A percentile compares a stretch with the other conserved stretches of the same genome.
phyloP scores from a whole-genome alignment of 164 flowering plant species.

The Magnolia changhungtana region DNA sequence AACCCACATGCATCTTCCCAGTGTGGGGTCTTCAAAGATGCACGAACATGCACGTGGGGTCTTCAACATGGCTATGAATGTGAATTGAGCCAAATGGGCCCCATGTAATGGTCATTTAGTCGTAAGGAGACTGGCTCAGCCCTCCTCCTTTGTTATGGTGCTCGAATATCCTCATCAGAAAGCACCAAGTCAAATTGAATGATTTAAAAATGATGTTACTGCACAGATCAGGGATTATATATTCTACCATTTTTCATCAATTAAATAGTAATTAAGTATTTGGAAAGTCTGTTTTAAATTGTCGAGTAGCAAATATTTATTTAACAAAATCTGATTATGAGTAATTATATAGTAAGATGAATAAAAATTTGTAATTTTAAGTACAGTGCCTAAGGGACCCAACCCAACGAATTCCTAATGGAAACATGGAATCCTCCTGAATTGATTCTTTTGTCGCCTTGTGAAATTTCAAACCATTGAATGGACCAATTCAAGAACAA shows the following conservation, averaged over 20 bases:
- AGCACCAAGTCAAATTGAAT: not conserved
- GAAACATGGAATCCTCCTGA: not conserved
- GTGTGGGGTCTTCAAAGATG: no score
- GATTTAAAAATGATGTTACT: not conserved
- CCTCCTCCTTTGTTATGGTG: no score
- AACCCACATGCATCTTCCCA: no score
- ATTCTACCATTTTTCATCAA: not conserved
- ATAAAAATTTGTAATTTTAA: not conserved
- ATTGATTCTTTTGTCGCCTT: not conserved
- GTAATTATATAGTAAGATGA: not conserved
- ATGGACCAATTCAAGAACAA: no score
- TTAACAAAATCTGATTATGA: not conserved
- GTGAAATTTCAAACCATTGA: no score
- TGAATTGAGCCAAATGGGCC: no score
- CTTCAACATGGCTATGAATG: no score
- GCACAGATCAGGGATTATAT: not conserved
- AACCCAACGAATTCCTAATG: not conserved
- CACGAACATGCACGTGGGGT: no score
- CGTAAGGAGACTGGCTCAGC: no score
- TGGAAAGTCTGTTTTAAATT: not conserved
- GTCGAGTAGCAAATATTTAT: not conserved
- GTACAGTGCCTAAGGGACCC: not conserved
- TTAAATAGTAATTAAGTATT: not conserved
- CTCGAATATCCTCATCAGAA: not conserved
- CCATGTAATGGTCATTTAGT: no score